Percentiles rank a stretch among this genome's conserved stretches.
These are phyloP conservation scores for Posidonia australis DNA, from an alignment of 106 monocot species.

Conservation along the genomic window DNA sequence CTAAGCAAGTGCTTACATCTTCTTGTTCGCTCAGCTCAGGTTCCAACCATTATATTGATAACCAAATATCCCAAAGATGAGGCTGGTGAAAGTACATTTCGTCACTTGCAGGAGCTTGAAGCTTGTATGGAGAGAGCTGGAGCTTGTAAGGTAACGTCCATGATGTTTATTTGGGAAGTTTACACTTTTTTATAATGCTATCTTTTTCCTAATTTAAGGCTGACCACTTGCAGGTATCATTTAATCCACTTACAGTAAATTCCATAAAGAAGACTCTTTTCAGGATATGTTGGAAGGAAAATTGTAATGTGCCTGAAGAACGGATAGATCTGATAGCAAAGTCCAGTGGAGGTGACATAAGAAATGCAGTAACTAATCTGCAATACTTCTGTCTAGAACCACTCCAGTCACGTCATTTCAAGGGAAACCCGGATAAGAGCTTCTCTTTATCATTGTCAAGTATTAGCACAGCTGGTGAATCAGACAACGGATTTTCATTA, in stretches of 20 bases:
- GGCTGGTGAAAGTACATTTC: constrained; percentile 21
- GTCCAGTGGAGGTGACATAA: constrained; percentile 81
- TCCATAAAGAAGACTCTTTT: constrained; percentile 77
- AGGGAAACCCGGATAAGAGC: constrained; percentile 8
- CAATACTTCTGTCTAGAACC: constrained; percentile 65
- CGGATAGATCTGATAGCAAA: constrained; percentile 58
- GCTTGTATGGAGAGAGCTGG: constrained; percentile 56
- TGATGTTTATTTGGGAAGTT: not conserved
- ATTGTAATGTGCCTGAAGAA: constrained; percentile 34
- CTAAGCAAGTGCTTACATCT: constrained; percentile 56
- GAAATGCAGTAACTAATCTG: constrained; percentile 81
- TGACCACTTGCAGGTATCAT: constrained; percentile 42
- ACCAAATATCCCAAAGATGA: constrained; percentile 65
- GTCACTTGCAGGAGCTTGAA: constrained; percentile 55
- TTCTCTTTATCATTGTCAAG: constrained; percentile 12
- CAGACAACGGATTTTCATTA: constrained; percentile 3
- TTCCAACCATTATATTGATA: constrained; percentile 74
- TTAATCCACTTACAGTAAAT: constrained; percentile 80
- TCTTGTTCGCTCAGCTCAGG: constrained; percentile 44
- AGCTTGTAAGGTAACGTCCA: constrained; percentile 64
- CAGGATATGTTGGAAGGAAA: constrained; percentile 60
- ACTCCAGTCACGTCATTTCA: not conserved
- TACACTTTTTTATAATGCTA: too few species aligned
- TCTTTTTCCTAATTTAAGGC: not conserved
- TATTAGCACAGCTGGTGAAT: not conserved